Base-by-base conservation (phyloP, 345 rosid genomes). In the Pugionium dolabratum region DNA sequence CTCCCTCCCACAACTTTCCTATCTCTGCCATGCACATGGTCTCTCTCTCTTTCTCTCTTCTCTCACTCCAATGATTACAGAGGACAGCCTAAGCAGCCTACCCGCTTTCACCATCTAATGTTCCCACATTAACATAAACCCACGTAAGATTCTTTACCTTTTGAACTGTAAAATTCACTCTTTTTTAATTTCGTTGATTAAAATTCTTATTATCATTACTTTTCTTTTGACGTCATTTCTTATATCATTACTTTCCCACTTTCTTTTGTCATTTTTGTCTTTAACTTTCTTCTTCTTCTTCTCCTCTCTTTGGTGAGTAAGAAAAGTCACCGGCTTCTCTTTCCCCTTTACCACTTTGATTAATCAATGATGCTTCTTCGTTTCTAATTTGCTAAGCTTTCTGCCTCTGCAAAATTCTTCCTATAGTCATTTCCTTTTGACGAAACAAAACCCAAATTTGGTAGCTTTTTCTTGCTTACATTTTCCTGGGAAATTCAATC, bases 61-160 rank as follows among this genome's bases (percentile, higher is more conserved):
- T 66, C 72, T 74, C 78, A 68, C 64, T 74, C 64, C 77, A 74
- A 74, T 67, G 78, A 68, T 67, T 74, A 73, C 64, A 61, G 69
- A 51, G 43, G 54, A 64, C 78, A 67, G 78, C 78, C 73, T 67
- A 54, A 73, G 72, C 77, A 73, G 62, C 67, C 72, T 73, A 73
- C 62, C 78, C 73, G 67, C 78, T 73, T 73, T 67, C 73, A 67
- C 77, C 77, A 52, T 73, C 68, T 51, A 66, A 67, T 67, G 72
- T 73, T 60, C 67, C 66, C 62, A 31, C 64, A 44, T 66, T 62
- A 74, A 54, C 41, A 27, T 67, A 62, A 73, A 60, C 59, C 34
- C 59, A 71, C 76, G 59, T 64, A 54, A 62, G 78, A 74, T 74
- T 74, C 78, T 74, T 68, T 54, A 41, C 36, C 74, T 68, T 74